These are phyloP conservation scores for Melanogaster broomeanus DNA, from an alignment of 768 basidiomycete genomes.

Conservation along the genomic window DNA sequence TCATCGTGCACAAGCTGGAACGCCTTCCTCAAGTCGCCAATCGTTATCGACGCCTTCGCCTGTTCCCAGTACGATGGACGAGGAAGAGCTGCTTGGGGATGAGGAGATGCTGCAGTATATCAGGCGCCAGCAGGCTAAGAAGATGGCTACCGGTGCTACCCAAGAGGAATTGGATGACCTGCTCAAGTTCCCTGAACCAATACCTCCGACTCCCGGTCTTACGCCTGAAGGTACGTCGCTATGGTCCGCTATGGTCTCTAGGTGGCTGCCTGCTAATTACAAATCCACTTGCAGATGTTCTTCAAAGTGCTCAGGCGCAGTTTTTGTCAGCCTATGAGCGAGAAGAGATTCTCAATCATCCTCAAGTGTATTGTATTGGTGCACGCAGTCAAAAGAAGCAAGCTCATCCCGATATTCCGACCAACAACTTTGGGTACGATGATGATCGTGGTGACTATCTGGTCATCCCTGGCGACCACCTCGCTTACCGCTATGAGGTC, in stretches of 20 bases:
- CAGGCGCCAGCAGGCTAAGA: constrained; percentile 86
- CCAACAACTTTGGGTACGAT: constrained; percentile 94
- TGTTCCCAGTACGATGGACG: constrained; percentile 72
- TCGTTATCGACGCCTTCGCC: constrained; percentile 87
- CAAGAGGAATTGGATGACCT: constrained; percentile 88
- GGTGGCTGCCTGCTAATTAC: constrained; percentile 7
- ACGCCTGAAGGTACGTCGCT: constrained; percentile 67
- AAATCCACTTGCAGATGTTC: constrained; percentile 48
- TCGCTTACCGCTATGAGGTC: constrained; percentile 96
- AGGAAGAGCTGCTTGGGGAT: constrained; percentile 87
- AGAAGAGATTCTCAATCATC: constrained; percentile 88
- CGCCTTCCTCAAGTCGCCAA: constrained; percentile 72
- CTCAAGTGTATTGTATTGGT: constrained; percentile 81
- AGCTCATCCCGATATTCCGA: constrained; percentile 67
- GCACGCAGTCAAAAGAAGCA: constrained; percentile 80
- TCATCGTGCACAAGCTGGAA: constrained; percentile 54
- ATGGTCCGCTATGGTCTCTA: background rate
- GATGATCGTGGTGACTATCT: constrained; percentile 98
- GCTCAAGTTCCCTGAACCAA: constrained; percentile 91
- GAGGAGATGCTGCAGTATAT: constrained; percentile 98
- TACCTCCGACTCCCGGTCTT: constrained; percentile 62
- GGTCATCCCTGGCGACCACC: constrained; percentile 87
- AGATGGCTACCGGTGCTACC: constrained; percentile 76
- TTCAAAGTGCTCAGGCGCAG: constrained; percentile 66
- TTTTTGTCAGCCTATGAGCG: constrained; percentile 86